Evolutionary conservation across 2,329 filamentous ascomycete species (phyloP).

Genomic region (Aureobasidium sp.): DNA sequence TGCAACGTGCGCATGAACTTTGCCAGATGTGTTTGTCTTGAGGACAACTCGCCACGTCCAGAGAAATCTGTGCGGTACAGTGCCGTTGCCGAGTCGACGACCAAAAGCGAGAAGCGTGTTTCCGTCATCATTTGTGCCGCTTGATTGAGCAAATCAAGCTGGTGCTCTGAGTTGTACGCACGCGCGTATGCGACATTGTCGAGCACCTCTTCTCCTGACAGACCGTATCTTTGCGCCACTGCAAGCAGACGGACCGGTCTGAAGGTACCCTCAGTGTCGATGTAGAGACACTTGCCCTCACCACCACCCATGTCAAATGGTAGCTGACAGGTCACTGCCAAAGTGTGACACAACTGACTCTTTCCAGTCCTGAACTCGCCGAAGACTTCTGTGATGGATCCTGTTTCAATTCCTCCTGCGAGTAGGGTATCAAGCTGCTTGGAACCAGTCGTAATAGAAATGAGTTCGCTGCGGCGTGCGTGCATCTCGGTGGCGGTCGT

Average conservation of each 20-base stretch:
- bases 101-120: slow-evolving; percentile 88
- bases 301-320: slow-evolving; percentile 99
- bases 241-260: slow-evolving; percentile 80
- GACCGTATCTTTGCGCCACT: slow-evolving; percentile 87
- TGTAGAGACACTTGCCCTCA: slow-evolving; percentile 96
- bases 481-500: slow-evolving; percentile 99
- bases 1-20: slow-evolving; percentile 84
- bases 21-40: slow-evolving; percentile 77
- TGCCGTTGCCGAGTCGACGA: slow-evolving; percentile 93
- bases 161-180: slow-evolving; percentile 97
- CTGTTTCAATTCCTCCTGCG: slow-evolving; percentile 91
- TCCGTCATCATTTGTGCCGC: slow-evolving; percentile 99
- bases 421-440: slow-evolving; percentile 95
- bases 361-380: slow-evolving; percentile 98
- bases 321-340: slow-evolving; percentile 96
- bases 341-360: slow-evolving; percentile 95
- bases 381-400: slow-evolving; percentile 96
- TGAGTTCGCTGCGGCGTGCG: slow-evolving; percentile 88
- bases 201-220: slow-evolving; percentile 93
- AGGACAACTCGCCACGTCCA: slow-evolving; percentile 94
- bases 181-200: slow-evolving; percentile 98
- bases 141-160: slow-evolving; percentile 88
- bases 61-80: slow-evolving; percentile 95
- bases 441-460: slow-evolving; percentile 95
- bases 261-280: slow-evolving; percentile 97